A percentile compares a stretch with the other conserved stretches of the same genome.
Conservation (phyloP, 2,329 filamentous ascomycete species). For the Gnomoniopsis sp. region DNA sequence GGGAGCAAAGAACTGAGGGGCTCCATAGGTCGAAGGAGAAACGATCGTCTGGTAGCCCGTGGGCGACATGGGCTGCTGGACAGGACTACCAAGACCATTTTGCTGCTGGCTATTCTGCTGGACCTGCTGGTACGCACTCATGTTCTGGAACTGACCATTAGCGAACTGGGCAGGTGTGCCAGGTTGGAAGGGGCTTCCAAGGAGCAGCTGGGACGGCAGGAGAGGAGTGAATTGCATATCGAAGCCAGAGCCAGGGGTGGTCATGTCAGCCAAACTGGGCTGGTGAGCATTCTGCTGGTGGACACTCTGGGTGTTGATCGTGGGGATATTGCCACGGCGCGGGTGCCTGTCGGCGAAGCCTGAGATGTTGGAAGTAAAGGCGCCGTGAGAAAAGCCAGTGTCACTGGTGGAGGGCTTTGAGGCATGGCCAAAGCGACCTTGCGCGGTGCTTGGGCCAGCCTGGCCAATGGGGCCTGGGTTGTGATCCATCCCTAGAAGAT, state of each 20-base stretch:
- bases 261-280: conserved; percentile 67
- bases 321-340: conserved; percentile 80
- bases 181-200: conserved; percentile 95
- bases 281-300: conserved; percentile 32
- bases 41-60: conserved; percentile 82
- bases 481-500: conserved; percentile 85
- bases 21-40: conserved; percentile 79
- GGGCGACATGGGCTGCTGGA: conserved; percentile 75
- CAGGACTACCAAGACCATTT: conserved; percentile 68
- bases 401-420: conserved; percentile 81
- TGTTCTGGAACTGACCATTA: conserved; percentile 86
- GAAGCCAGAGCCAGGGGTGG: conserved; percentile 82
- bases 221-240: conserved; percentile 99
- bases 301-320: conserved; percentile 82
- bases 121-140: conserved; percentile 70
- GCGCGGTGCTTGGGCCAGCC: conserved; percentile 52
- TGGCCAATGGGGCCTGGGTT: conserved; percentile 57
- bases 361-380: conserved; percentile 81
- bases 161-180: conserved; percentile 87
- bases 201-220: conserved; percentile 87
- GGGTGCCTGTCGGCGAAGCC: conserved; percentile 86
- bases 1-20: conserved; percentile 76
- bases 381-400: conserved; percentile 88
- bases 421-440: conserved; percentile 65
- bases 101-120: conserved; percentile 50